Base-by-base conservation (phyloP, 179 eudicot genomes). In the Sideroxylon spinosum region DNA sequence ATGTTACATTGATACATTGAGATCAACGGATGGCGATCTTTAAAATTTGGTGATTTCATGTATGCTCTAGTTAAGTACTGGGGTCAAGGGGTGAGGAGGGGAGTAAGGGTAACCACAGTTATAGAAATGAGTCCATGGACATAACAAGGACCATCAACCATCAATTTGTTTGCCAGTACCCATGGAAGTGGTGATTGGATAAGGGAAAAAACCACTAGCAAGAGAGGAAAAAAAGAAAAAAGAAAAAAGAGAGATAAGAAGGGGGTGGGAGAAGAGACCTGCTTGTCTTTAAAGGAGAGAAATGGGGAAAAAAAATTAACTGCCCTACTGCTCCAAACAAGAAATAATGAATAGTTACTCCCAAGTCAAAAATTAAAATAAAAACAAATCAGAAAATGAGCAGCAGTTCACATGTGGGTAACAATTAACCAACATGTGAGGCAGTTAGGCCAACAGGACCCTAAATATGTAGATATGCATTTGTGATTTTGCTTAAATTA, bases 371-470 rank as follows among this genome's bases (percentile, higher is more conserved):
- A 12, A 9, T 29, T 22, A 9, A 23, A 17, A 9, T 9, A 23
- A 14, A 55, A 26, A 22, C 14, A 26, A 53, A 28, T 0, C 9
- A 72, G 16, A n/a, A 20, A 25, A 7, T 26, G 25, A 72, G 75
- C 48, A 22, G 63, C 48, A 17, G 46, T 49, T 48, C 48, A 72
- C 62, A 53, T 19, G 8, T 28, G 52, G 22, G 28, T 63, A 22
- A 62, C 37, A 19, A 13, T 22, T 23, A 63, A 63, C 44, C 75
- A n/a, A 70, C 57, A 8, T 13, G 32, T 23, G 20, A 50, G 74
- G 74, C n/a, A 71, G 32, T 71, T 49, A 71, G 32, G 57, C 50
- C 74, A 71, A 25, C 74, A 71, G 74, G 74, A 49, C 57, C 74
- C 61, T 71, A 16, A 71, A 52, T 0, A 71, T 71, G 61, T 16